Conservation (phyloP, 768 basidiomycete species). For the button mushroom (Agaricus bisporus) region DNA sequence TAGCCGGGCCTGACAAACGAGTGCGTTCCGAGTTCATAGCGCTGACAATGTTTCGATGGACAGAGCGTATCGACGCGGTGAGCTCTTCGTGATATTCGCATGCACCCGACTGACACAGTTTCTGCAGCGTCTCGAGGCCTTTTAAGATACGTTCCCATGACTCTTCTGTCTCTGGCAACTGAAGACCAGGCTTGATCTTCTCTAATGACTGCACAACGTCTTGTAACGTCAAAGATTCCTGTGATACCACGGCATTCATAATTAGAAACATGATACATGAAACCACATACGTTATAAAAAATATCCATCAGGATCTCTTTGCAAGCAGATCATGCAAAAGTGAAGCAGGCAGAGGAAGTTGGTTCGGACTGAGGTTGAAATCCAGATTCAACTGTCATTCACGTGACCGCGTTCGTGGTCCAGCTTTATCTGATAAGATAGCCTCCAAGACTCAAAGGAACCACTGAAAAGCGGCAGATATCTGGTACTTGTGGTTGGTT, state of each 20-base stretch:
- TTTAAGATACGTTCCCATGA: constrained; percentile 68
- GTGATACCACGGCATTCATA: background rate
- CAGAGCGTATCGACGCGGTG: constrained; percentile 40
- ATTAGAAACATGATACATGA: background rate
- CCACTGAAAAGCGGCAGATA: too few species aligned
- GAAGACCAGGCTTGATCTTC: constrained; percentile 30
- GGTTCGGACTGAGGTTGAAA: too few species aligned
- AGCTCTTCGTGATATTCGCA: constrained; percentile 45
- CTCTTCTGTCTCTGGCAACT: constrained; percentile 66
- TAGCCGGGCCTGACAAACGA: constrained; percentile 58
- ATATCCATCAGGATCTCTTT: background rate
- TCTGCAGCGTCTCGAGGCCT: constrained; percentile 38
- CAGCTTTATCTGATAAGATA: too few species aligned
- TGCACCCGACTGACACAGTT: constrained; percentile 45
- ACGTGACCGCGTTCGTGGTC: too few species aligned
- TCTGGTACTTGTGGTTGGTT: too few species aligned
- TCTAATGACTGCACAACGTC: constrained; percentile 25
- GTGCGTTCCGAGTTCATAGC: constrained; percentile 72
- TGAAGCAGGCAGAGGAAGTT: too few species aligned
- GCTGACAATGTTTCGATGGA: constrained; percentile 46
- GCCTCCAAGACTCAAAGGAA: too few species aligned
- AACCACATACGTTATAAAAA: background rate
- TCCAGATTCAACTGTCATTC: background rate
- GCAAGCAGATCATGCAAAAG: background rate
- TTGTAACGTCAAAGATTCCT: background rate